Evolutionary conservation across 1,139 yeast species (phyloP).

Genomic region (Meyerozyma guilliermondii): DNA sequence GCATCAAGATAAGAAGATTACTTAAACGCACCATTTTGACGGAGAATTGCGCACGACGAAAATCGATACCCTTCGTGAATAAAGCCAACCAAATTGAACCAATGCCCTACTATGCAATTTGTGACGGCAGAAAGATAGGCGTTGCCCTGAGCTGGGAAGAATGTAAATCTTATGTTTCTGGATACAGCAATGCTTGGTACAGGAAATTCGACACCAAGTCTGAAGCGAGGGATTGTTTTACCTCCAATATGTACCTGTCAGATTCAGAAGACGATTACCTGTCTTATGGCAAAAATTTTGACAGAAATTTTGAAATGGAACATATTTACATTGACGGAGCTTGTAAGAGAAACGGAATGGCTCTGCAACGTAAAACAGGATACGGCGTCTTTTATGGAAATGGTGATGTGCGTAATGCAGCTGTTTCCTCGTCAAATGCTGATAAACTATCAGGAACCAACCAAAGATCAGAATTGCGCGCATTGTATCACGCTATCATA

Average conservation of each 20-base stretch:
- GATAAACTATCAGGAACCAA: conserved; percentile 52
- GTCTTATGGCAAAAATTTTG: too few relatives aligned
- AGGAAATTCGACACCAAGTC: conserved; percentile 44
- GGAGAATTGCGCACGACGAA: too few relatives aligned
- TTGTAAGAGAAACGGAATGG: conserved; percentile 47
- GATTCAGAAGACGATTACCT: too few relatives aligned
- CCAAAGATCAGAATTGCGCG: conserved; percentile 75
- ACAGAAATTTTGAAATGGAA: neutral
- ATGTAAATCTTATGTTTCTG: conserved; percentile 44
- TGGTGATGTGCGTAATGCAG: conserved; percentile 48
- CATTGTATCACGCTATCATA: conserved; percentile 52
- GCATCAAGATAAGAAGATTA: too few relatives aligned
- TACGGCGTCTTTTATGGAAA: conserved; percentile 70
- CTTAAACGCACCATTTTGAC: too few relatives aligned
- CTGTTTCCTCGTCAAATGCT: conserved; percentile 41
- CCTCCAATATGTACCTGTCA: too few relatives aligned
- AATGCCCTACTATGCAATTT: conserved; percentile 54
- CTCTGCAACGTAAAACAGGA: conserved; percentile 45
- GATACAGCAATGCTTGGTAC: conserved; percentile 48
- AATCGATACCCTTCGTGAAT: too few relatives aligned
- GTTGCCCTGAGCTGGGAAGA: conserved; percentile 49
- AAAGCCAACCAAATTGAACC: neutral
- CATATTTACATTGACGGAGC: conserved; percentile 70
- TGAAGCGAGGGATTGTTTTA: too few relatives aligned
- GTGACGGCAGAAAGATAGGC: conserved; percentile 49